Conservation (phyloP, 2,329 filamentous ascomycete genomes). For the Epichloe coenophiala region DNA sequence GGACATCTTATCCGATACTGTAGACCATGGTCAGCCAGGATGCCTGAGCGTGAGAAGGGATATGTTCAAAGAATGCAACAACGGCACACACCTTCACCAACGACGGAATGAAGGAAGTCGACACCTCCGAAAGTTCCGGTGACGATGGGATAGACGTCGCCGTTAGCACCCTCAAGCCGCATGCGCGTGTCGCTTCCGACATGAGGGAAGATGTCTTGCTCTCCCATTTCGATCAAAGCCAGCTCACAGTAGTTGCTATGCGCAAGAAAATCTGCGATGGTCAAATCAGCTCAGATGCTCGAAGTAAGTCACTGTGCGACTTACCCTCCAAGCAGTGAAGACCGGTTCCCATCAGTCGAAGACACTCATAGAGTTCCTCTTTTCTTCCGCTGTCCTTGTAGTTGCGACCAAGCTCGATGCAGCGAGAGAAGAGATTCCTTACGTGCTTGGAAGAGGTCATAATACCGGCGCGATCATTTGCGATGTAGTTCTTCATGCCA, state of each 20-base stretch:
- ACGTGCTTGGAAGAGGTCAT: slow-evolving; percentile 72
- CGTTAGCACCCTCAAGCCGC: slow-evolving; percentile 50
- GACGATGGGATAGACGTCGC: slow-evolving; percentile 63
- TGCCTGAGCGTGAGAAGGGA: too few relatives aligned
- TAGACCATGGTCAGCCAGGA: background rate
- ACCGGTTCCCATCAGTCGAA: slow-evolving; percentile 75
- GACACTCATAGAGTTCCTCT: slow-evolving; percentile 73
- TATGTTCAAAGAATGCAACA: background rate
- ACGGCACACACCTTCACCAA: slow-evolving; percentile 39
- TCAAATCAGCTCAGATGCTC: background rate
- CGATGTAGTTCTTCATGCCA: slow-evolving; percentile 89
- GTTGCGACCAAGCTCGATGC: slow-evolving; percentile 65
- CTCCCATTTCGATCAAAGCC: slow-evolving; percentile 74
- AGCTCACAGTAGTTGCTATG: slow-evolving; percentile 91
- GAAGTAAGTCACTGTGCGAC: slow-evolving; percentile 1
- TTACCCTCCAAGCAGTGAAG: slow-evolving; percentile 74
- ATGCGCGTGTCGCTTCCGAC: slow-evolving; percentile 65
- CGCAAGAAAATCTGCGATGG: slow-evolving; percentile 60
- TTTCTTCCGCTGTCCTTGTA: slow-evolving; percentile 46
- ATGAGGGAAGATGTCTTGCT: slow-evolving; percentile 71
- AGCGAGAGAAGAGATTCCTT: slow-evolving; percentile 56
- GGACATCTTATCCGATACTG: slow-evolving; percentile 74
- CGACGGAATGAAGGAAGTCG: slow-evolving; percentile 84
- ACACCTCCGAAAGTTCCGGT: slow-evolving; percentile 93
- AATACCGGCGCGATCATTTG: slow-evolving; percentile 65